Evolutionary conservation across 345 rosid genomes (phyloP), one percentile per base, ranked within the genome.

Genomic region (Eucalyptus sp.): DNA sequence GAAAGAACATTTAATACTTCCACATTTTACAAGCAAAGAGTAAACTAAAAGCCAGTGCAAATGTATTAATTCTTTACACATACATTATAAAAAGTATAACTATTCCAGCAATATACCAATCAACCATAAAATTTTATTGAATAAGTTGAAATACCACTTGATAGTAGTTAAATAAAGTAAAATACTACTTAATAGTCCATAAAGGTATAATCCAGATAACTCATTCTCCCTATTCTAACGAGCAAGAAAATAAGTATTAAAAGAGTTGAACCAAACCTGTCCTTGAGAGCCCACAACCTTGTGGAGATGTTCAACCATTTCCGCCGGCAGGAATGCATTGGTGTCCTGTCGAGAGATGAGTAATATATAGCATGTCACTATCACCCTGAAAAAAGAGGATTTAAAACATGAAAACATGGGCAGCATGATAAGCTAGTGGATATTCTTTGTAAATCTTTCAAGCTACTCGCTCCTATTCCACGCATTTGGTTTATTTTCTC

Each of bases 261-360:
- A 33, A 52, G 25, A 87, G 76, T 87, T 90, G 87, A 89, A 76
- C 14, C 2, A 14, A 90, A 97, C 98, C 96, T 97, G 99, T 87
- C 97, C 97, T 86, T 90, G 92, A 81, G 95, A 93, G 90, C 99
- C 99, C 88, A 92, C 71, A 91, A 95, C 95, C 92, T 92, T 89
- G 91, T 88, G 93, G 88, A 97, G 99, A 95, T 97, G 99, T 92
- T 95, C 94, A 90, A 96, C 93, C 97, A 97, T 97, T 92, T 94
- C 98, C 22, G 86, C 54, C 22, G 98, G 96, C 50, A 91, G 90
- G 92, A 97, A 92, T 83, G 95, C 93, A 89, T 92, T 90, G 79
- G 93, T 95, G 37, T 90, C 96, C 99, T 96, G 95, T 76, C 24
- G 88, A 91, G 81, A 92, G 85, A 87, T 54, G 8, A 25, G 85